Base-by-base conservation (phyloP, 2,329 filamentous ascomycete species). In the Talaromyces piceae region DNA sequence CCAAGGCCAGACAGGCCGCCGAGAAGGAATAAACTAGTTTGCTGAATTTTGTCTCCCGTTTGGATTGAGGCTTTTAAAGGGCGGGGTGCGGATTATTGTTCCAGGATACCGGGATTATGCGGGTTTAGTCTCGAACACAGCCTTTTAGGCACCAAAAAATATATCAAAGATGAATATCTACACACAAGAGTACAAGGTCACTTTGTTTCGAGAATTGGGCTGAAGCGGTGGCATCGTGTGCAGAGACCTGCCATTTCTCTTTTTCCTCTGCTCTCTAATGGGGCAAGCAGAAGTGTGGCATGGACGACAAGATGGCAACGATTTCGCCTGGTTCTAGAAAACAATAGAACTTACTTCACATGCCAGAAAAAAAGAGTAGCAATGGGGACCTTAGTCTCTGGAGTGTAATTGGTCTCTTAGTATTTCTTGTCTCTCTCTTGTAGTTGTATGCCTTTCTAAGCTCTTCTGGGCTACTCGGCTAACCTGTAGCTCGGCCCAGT, bases 1-100 rank as follows among this genome's bases (percentile, higher is more conserved):
- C 78, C 61, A 88, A 90, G 80, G 88, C 87, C 66, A 65, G 80
- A 77, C 85, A 87, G 79, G 85, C 84, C 59, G 77, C 64, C 44
- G 64, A 66, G 61, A 56, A 66, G 61, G 61, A 63, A 56, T 65
- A 63, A 41, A 37, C 48, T 13, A 41, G n/a, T 33, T 13, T n/a
- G n/a, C 25, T 26, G n/a, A n/a, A n/a, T n/a, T n/a, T n/a, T n/a
- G 33, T 13, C 8, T 6, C 2, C 7, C 4, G 9, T 9, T 37
- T 20, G 7, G 16, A 4, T 37, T 37, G 33, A 37, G 20, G 16
- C n/a, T 31, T 30, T 11, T 37, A 37, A 16, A 41, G 31, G 31
- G 30, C 16, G 25, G 28, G n/a, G 49, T 26, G 31, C 23, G 49
- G 18, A 33, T 22, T 5, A 18, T 16, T 28, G 28, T 23, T 18